These are phyloP conservation scores for Boletus pseudo-olivaceus DNA, from an alignment of 768 basidiomycete species.

Conservation along the genomic window DNA sequence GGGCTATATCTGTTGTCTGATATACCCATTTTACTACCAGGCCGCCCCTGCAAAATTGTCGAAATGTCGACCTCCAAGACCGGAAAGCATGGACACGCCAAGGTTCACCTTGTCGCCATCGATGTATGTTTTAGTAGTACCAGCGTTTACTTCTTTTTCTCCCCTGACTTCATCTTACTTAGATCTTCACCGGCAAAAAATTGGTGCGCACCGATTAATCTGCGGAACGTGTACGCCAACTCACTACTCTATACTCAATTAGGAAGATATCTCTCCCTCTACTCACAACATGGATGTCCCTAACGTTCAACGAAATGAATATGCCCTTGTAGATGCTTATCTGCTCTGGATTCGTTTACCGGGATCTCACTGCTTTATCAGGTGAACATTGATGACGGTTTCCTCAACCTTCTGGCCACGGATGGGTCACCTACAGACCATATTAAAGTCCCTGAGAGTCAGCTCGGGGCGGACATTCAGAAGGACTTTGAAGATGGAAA, in stretches of 20 bases:
- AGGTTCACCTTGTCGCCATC: constrained; percentile 95
- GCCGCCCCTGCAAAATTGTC: constrained; percentile 96
- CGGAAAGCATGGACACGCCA: constrained; percentile 99
- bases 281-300: constrained; percentile 99
- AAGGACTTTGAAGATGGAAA: constrained; percentile 78
- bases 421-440: constrained; percentile 89
- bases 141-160: background rate
- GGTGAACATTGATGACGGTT: constrained; percentile 91
- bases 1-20: constrained; percentile 4
- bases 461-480: constrained; percentile 71
- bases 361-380: constrained; percentile 25
- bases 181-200: constrained; percentile 99
- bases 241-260: constrained; percentile 16
- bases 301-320: constrained; percentile 88
- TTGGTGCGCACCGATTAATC: constrained; percentile 48
- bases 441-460: constrained; percentile 86
- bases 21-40: constrained; percentile 31
- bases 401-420: constrained; percentile 86
- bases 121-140: constrained; percentile 61
- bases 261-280: constrained; percentile 94
- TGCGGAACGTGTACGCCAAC: background rate
- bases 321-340: constrained; percentile 63
- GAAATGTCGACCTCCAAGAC: constrained; percentile 99
- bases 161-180: constrained; percentile 7
- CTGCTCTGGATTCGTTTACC: background rate